Evolutionary conservation across 1,284 basidiomycete genomes (phyloP).

Genomic region (Ganoderma sp.): DNA sequence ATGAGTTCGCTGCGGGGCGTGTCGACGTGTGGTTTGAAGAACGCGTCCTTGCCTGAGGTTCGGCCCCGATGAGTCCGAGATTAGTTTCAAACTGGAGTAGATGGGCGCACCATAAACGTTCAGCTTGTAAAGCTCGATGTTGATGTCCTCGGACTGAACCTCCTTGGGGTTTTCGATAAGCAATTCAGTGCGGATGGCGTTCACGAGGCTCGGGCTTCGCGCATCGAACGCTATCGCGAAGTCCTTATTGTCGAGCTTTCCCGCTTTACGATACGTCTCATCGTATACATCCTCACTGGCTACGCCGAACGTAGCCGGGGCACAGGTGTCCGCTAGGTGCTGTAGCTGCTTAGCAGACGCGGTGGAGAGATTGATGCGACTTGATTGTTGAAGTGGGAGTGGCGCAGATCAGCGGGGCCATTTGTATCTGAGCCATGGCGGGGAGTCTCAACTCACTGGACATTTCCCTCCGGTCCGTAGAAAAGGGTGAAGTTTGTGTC

Average conservation of each 20-base stretch:
- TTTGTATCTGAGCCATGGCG: background rate
- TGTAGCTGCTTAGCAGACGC: constrained; percentile 19
- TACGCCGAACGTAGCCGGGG: constrained; percentile 34
- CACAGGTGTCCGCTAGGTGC: constrained; percentile 29
- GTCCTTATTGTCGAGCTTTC: constrained; percentile 34
- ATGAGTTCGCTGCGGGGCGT: constrained; percentile 34
- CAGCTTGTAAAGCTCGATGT: constrained; percentile 38
- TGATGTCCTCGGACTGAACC: constrained; percentile 7
- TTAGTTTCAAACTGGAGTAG: background rate
- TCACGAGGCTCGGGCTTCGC: constrained; percentile 32
- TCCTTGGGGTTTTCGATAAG: constrained; percentile 28
- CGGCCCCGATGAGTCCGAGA: background rate
- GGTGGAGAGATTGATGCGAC: constrained; percentile 18
- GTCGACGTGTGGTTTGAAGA: constrained; percentile 39
- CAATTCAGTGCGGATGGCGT: constrained; percentile 34
- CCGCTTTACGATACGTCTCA: constrained; percentile 37
- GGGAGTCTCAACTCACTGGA: constrained; percentile 10
- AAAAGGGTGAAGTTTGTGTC: constrained; percentile 22
- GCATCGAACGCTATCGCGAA: constrained; percentile 41
- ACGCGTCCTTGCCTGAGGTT: constrained; percentile 28
- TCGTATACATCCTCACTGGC: constrained; percentile 32
- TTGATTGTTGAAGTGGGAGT: background rate
- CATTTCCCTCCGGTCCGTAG: constrained; percentile 26
- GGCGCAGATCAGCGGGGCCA: background rate
- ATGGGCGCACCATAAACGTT: constrained; percentile 16